Conservation (phyloP, 2,329 filamentous ascomycete genomes). For the Fusarium sp. region DNA sequence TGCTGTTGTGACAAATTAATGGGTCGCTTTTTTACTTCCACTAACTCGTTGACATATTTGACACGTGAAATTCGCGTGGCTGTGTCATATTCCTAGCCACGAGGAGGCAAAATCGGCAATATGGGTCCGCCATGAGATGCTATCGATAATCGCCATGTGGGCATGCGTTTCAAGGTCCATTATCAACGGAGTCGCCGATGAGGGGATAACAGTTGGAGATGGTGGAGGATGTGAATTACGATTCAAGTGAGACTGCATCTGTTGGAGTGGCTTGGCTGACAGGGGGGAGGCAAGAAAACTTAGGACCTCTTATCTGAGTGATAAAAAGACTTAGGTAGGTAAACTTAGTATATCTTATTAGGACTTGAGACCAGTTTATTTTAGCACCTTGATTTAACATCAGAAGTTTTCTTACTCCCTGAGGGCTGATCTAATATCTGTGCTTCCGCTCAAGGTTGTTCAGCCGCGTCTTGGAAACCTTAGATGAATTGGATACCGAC, state of each 20-base stretch:
- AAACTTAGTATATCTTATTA: too few species aligned
- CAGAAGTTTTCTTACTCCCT: too few species aligned
- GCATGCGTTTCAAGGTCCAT: not conserved
- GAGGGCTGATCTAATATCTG: not conserved
- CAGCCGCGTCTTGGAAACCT: constrained; percentile 5
- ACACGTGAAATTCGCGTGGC: constrained; percentile 34
- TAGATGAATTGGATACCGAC: constrained; percentile 3
- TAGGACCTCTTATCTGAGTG: too few species aligned
- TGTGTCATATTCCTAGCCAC: constrained; percentile 18
- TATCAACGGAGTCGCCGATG: constrained; percentile 21
- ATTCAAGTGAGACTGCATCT: constrained; percentile 19
- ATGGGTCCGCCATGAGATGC: not conserved
- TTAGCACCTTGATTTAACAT: too few species aligned
- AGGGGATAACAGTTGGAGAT: not conserved
- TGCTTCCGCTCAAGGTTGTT: constrained; percentile 1
- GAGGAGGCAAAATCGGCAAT: constrained; percentile 17
- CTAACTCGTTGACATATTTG: not conserved
- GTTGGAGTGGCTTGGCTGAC: not conserved
- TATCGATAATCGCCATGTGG: constrained; percentile 21
- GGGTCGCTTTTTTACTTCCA: not conserved
- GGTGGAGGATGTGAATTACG: not conserved
- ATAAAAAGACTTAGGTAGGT: too few species aligned
- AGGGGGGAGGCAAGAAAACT: too few species aligned
- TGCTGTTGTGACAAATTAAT: not conserved
- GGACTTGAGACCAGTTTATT: too few species aligned